Evolutionary conservation across 257 asterid genomes (phyloP).

Genomic region (Fraxinus quadrangulata): DNA sequence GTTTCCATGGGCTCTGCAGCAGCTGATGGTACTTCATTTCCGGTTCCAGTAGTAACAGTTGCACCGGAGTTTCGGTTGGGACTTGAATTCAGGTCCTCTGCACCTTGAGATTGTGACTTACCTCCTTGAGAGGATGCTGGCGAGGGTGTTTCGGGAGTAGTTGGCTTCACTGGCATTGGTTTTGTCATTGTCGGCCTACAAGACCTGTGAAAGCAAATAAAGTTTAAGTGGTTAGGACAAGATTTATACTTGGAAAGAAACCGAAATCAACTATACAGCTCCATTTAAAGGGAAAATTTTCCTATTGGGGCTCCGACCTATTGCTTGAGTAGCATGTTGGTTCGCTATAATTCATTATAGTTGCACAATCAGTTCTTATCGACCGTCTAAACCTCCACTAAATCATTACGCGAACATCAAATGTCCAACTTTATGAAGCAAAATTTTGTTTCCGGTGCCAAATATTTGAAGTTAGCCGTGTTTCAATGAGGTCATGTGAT

Average conservation of each 20-base stretch:
- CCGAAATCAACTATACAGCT: not conserved
- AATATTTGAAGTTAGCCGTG: not conserved
- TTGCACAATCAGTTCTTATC: not conserved
- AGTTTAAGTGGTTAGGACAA: not conserved
- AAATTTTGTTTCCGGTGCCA: not conserved
- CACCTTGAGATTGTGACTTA: constrained; percentile 33
- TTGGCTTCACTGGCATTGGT: constrained; percentile 48
- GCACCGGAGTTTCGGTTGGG: constrained; percentile 24
- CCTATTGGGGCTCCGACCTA: no score
- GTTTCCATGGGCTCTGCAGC: not conserved
- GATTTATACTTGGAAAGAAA: not conserved
- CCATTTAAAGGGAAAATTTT: no score
- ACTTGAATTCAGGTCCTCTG: constrained; percentile 9
- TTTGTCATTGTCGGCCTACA: constrained; percentile 53
- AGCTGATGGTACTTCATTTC: not conserved
- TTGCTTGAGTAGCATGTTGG: not conserved
- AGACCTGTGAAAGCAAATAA: constrained; percentile 26
- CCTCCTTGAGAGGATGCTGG: constrained; percentile 37
- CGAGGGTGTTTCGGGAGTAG: constrained; percentile 40
- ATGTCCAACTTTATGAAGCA: not conserved
- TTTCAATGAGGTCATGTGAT: not conserved
- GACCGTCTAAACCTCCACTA: no score
- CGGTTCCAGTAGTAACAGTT: not conserved
- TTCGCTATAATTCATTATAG: no score
- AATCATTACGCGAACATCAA: no score